These are phyloP conservation scores for Peronospora belbahrii DNA, from an alignment of 352 stramenopile species.

Conservation along the genomic window DNA sequence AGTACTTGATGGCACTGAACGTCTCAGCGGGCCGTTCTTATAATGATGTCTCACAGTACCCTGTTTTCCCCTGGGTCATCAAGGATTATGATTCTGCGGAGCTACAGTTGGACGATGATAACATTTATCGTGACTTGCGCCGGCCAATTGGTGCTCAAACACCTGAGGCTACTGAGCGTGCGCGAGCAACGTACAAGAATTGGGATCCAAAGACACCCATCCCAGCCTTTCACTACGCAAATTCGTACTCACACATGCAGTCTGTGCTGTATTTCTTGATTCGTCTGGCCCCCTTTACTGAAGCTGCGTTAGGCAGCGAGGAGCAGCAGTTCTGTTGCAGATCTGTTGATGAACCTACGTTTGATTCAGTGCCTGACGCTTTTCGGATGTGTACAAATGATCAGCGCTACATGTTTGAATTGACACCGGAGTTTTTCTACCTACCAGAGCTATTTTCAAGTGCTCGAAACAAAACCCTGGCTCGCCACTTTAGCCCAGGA, in stretches of 20 bases:
- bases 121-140: constrained; percentile 92
- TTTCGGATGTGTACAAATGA: constrained; percentile 51
- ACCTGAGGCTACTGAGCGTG: constrained; percentile 32
- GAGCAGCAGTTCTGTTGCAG: constrained; percentile 28
- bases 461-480: constrained; percentile 54
- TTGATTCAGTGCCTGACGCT: constrained; percentile 56
- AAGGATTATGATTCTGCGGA: constrained; percentile 91
- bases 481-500: constrained; percentile 30
- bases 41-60: constrained; percentile 97
- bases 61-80: constrained; percentile 97
- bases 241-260: constrained; percentile 61
- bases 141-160: constrained; percentile 94
- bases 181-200: constrained; percentile 36
- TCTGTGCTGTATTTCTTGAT: constrained; percentile 74
- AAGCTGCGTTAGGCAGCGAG: constrained; percentile 32
- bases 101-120: constrained; percentile 89
- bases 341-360: constrained; percentile 34
- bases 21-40: constrained; percentile 92
- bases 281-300: constrained; percentile 60
- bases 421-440: constrained; percentile 80
- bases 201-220: constrained; percentile 41
- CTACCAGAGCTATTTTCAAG: constrained; percentile 63
- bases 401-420: constrained; percentile 55
- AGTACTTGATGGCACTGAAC: constrained; percentile 96
- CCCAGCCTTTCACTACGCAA: constrained; percentile 68